These are phyloP conservation scores for Dioscorea zingiberensis DNA, from an alignment of 106 monocot species.

Conservation along the genomic window DNA sequence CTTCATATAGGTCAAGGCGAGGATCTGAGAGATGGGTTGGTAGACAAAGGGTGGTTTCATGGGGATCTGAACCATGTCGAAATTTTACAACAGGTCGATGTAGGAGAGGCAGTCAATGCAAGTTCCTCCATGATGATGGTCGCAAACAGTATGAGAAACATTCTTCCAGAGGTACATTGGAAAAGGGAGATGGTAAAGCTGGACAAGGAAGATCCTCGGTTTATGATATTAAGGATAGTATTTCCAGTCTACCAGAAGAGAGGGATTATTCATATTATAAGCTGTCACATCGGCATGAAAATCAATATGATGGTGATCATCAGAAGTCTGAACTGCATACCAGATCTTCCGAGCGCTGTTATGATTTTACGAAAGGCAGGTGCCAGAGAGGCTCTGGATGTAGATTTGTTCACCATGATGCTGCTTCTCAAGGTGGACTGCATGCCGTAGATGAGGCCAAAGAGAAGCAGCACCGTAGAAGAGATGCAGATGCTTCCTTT, in stretches of 20 bases:
- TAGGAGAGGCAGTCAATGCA: slow-evolving; percentile 61
- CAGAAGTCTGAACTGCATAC: slow-evolving; percentile 15
- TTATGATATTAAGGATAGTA: slow-evolving; percentile 14
- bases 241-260: slow-evolving; percentile 20
- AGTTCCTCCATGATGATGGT: slow-evolving; percentile 61
- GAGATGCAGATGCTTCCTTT: slow-evolving; percentile 25
- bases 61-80: slow-evolving; percentile 38
- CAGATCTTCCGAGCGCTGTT: slow-evolving; percentile 29
- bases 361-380: too few relatives aligned
- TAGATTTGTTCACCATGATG: slow-evolving; percentile 49
- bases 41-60: slow-evolving; percentile 22
- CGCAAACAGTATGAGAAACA: too few relatives aligned
- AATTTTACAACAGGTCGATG: slow-evolving; percentile 65
- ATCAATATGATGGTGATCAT: slow-evolving; percentile 19
- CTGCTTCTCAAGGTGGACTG: slow-evolving; percentile 37
- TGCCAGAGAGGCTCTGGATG: slow-evolving; percentile 60
- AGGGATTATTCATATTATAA: slow-evolving; percentile 31
- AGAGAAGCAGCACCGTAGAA: slow-evolving; percentile 29
- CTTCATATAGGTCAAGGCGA: slow-evolving; percentile 22
- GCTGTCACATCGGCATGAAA: slow-evolving; percentile 16
- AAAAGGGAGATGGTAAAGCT: slow-evolving; percentile 23
- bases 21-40: slow-evolving; percentile 29
- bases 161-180: too few relatives aligned
- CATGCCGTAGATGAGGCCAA: slow-evolving; percentile 21
- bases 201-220: slow-evolving; percentile 24